Percentiles rank a stretch among this genome's conserved stretches.
These are phyloP conservation scores for Aspergillus neoniger DNA, from an alignment of 2,329 filamentous ascomycete species.

Conservation along the genomic window DNA sequence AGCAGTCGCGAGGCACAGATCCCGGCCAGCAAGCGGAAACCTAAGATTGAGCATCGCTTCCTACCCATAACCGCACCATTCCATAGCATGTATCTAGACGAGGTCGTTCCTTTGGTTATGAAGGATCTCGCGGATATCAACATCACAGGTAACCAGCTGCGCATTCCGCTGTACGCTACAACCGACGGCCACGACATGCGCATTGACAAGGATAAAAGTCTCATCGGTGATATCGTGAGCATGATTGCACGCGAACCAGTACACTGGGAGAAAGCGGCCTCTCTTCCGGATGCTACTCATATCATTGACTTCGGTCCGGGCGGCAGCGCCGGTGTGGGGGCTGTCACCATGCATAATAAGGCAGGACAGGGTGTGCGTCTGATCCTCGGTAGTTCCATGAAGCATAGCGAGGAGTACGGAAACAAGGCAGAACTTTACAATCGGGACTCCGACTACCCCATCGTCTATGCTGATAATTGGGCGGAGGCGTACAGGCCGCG, in stretches of 20 bases:
- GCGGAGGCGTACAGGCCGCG: not conserved
- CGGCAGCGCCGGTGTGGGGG: conserved; percentile 30
- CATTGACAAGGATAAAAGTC: not conserved
- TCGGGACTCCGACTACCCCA: not conserved
- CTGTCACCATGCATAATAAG: conserved; percentile 30
- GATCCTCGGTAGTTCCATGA: conserved; percentile 21
- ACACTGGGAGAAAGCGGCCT: conserved; percentile 69
- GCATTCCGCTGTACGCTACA: not conserved
- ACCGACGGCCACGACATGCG: not conserved
- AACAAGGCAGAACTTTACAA: not conserved
- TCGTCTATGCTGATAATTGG: not conserved
- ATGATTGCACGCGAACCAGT: conserved; percentile 5
- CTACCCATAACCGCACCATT: conserved; percentile 45
- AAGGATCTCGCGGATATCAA: conserved; percentile 14
- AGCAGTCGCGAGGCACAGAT: conserved; percentile 20
- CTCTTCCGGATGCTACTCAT: conserved; percentile 32
- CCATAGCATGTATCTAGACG: conserved; percentile 36
- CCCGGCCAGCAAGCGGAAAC: conserved; percentile 33
- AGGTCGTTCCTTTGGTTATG: conserved; percentile 21
- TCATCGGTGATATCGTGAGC: conserved; percentile 4
- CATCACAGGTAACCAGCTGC: conserved; percentile 28
- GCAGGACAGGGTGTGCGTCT: conserved; percentile 35
- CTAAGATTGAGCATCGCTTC: conserved; percentile 29
- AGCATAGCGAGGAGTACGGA: not conserved
- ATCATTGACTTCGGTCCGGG: conserved; percentile 39